Conservation (phyloP, 257 asterid species). For the Solanum microdontum region DNA sequence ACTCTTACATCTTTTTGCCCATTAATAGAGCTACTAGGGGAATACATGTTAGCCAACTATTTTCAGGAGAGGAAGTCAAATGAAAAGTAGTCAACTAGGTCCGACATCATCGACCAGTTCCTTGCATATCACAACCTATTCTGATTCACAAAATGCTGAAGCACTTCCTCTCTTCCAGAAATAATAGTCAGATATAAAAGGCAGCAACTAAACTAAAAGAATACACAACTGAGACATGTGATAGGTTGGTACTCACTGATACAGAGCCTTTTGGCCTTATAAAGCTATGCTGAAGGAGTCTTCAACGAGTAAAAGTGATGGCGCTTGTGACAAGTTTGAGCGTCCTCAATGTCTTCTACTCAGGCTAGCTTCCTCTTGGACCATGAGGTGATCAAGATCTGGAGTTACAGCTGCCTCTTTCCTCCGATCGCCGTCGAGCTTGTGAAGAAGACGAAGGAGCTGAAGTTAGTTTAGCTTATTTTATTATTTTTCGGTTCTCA, state of each 20-base stretch:
- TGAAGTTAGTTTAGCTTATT: neutral
- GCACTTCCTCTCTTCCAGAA: neutral
- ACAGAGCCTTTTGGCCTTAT: neutral
- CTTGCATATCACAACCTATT: neutral
- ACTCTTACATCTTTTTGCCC: conserved; percentile 27
- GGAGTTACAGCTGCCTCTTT: neutral
- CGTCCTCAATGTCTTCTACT: neutral
- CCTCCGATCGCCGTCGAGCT: neutral
- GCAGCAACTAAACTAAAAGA: neutral
- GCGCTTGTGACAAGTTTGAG: neutral
- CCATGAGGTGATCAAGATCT: neutral
- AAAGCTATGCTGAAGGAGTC: neutral
- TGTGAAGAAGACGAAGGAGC: neutral
- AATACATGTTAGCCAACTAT: conserved; percentile 22
- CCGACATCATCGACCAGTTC: conserved; percentile 9
- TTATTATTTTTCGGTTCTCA: neutral
- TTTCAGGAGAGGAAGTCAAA: conserved; percentile 6
- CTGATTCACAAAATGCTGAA: neutral
- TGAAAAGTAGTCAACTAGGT: conserved; percentile 12
- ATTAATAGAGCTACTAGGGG: conserved; percentile 28
- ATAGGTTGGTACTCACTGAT: neutral
- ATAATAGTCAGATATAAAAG: neutral
- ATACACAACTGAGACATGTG: neutral
- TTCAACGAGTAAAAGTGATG: neutral
- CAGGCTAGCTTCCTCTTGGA: neutral